These are phyloP conservation scores for Cryptosporidium parvum DNA, from an alignment of 169 alveolate species.

Conservation along the genomic window DNA sequence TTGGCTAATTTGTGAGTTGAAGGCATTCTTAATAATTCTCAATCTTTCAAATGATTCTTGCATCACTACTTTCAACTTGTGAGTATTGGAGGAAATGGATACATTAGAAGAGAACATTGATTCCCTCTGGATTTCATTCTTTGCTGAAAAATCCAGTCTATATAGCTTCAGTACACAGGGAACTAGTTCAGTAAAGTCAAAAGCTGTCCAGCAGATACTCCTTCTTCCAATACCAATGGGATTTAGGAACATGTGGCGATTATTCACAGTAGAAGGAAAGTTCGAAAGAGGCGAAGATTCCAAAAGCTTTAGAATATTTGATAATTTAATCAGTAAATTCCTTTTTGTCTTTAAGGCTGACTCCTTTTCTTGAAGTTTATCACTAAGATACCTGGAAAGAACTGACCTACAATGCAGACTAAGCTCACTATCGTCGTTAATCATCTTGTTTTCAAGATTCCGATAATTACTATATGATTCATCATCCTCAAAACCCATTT, in stretches of 20 bases:
- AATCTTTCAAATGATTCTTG: conserved; percentile 14
- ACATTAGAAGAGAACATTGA: conserved; percentile 55
- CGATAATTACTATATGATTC: neutral
- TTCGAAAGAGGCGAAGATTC: conserved; percentile 59
- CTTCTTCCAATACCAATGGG: conserved; percentile 66
- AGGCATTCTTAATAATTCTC: conserved; percentile 2
- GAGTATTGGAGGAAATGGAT: conserved; percentile 51
- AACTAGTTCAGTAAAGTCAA: conserved; percentile 57
- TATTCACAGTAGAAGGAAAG: conserved; percentile 31
- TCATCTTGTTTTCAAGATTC: conserved; percentile 10
- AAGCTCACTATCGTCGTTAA: conserved; percentile 31
- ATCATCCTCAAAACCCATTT: conserved; percentile 43
- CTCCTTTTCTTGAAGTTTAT: conserved; percentile 46
- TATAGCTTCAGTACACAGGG: conserved; percentile 50
- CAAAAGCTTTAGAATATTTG: conserved; percentile 33
- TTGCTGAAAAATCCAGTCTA: conserved; percentile 35
- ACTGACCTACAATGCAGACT: conserved; percentile 22
- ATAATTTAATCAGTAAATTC: conserved; percentile 24
- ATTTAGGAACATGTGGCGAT: conserved; percentile 65
- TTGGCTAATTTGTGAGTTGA: conserved; percentile 5
- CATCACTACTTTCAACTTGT: conserved; percentile 15
- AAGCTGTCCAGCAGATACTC: conserved; percentile 60
- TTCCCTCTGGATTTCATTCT: conserved; percentile 25
- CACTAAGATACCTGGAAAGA: conserved; percentile 34
- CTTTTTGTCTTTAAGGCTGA: conserved; percentile 15